Evolutionary conservation across 139 green algal genomes (phyloP).

Genomic region (Bryopsis sp.): DNA sequence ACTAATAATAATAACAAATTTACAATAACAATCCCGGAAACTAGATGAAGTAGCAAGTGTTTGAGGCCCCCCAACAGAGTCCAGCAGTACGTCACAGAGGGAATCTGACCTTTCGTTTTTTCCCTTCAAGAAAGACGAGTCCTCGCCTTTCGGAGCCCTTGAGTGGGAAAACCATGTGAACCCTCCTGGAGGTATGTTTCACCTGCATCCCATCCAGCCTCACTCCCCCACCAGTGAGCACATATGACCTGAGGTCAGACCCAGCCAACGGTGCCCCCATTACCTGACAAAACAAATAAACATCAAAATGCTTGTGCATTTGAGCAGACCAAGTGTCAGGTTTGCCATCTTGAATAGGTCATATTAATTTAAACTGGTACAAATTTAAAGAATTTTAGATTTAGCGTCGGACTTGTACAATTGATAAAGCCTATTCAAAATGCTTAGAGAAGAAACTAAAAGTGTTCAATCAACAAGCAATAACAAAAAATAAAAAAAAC

Average conservation of each 20-base stretch:
- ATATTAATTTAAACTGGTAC: too few relatives aligned
- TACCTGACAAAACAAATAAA: constrained; percentile 32
- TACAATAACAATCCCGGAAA: background rate
- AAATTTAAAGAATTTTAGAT: too few relatives aligned
- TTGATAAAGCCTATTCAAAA: background rate
- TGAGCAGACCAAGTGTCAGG: too few relatives aligned
- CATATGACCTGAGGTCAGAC: constrained; percentile 40
- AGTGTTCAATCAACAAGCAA: background rate
- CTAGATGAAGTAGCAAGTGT: background rate
- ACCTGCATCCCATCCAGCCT: constrained; percentile 34
- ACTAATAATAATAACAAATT: background rate
- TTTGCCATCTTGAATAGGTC: too few relatives aligned
- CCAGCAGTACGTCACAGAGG: background rate
- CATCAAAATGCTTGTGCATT: too few relatives aligned
- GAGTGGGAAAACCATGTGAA: constrained; percentile 74
- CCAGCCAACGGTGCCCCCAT: constrained; percentile 64
- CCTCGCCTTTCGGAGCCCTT: constrained; percentile 50
- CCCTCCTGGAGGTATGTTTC: constrained; percentile 33
- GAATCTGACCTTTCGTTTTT: constrained; percentile 44
- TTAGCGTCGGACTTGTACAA: background rate
- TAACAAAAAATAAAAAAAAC: background rate
- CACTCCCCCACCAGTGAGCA: constrained; percentile 54
- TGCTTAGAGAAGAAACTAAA: background rate
- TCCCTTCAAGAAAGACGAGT: constrained; percentile 69
- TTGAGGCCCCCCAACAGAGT: background rate